Conservation (phyloP, 225 moss, liverwort and hornwort species). For the Physcomitrium patens region DNA sequence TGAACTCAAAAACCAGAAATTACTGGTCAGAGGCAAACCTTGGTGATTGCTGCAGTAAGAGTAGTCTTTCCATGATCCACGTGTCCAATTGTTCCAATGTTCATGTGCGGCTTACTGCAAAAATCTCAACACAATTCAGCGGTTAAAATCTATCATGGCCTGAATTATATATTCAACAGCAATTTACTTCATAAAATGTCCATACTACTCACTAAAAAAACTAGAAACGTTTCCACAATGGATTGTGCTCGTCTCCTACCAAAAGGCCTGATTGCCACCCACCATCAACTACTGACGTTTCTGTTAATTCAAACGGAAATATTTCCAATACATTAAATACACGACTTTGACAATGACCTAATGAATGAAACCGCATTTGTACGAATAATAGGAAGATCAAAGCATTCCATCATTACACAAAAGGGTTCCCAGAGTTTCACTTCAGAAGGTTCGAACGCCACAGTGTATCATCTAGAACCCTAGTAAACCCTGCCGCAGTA, state of each 20-base stretch:
- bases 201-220: neutral
- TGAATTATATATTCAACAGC: neutral
- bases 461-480: constrained; percentile 13
- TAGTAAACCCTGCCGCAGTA: neutral
- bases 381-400: neutral
- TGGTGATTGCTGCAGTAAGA: constrained; percentile 72
- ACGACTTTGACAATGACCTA: neutral
- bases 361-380: neutral
- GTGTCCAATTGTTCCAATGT: constrained; percentile 79
- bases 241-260: neutral
- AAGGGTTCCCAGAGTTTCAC: neutral
- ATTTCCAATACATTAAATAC: neutral
- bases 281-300: neutral
- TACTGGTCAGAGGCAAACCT: constrained; percentile 31
- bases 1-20: neutral
- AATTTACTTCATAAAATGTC: neutral
- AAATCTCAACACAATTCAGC: neutral
- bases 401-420: neutral
- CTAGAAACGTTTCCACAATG: neutral
- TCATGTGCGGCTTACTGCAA: constrained; percentile 71
- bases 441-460: neutral
- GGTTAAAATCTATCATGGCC: neutral
- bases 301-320: neutral
- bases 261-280: neutral
- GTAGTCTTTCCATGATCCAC: constrained; percentile 82